phyloP scores from a whole-genome alignment of 1,284 basidiomycete species.

The Laetiporus sulphureus region DNA sequence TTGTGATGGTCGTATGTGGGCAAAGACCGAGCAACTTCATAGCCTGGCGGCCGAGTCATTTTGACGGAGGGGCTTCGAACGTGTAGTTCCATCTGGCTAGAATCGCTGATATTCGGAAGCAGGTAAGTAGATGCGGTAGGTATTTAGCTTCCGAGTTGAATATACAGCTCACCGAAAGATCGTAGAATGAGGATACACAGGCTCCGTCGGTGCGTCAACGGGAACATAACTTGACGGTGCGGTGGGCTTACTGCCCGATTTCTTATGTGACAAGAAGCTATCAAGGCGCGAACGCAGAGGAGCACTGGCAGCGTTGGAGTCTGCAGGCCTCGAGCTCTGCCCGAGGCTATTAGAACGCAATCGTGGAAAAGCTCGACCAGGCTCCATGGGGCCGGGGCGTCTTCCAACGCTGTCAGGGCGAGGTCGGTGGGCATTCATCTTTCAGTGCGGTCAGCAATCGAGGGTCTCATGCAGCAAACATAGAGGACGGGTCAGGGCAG shows the following conservation, averaged over 20 bases:
- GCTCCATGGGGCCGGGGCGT: background rate
- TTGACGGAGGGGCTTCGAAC: slow-evolving; percentile 55
- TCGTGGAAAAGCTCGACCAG: background rate
- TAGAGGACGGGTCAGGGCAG: too few species aligned
- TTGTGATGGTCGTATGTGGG: slow-evolving; percentile 59
- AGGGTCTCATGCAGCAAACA: too few species aligned
- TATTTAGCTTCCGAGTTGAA: too few species aligned
- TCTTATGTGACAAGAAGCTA: background rate
- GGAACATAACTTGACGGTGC: slow-evolving; percentile 10
- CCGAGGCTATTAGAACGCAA: background rate
- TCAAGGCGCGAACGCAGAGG: slow-evolving; percentile 2
- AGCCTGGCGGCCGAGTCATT: slow-evolving; percentile 32
- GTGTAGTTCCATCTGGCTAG: slow-evolving; percentile 49
- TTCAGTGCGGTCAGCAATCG: background rate
- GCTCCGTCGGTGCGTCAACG: slow-evolving; percentile 3
- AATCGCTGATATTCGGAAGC: slow-evolving; percentile 13
- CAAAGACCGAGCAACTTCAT: slow-evolving; percentile 31
- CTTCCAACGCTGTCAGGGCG: background rate
- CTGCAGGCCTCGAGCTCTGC: background rate
- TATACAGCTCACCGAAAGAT: slow-evolving; percentile 29
- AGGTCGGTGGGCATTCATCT: background rate
- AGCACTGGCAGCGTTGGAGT: background rate
- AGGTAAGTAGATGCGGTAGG: background rate
- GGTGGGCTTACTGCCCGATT: slow-evolving; percentile 3
- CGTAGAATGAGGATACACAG: slow-evolving; percentile 22